Base-by-base conservation (phyloP, 495 filamentous ascomycete species). In the Sabuloglossum arenarium region DNA sequence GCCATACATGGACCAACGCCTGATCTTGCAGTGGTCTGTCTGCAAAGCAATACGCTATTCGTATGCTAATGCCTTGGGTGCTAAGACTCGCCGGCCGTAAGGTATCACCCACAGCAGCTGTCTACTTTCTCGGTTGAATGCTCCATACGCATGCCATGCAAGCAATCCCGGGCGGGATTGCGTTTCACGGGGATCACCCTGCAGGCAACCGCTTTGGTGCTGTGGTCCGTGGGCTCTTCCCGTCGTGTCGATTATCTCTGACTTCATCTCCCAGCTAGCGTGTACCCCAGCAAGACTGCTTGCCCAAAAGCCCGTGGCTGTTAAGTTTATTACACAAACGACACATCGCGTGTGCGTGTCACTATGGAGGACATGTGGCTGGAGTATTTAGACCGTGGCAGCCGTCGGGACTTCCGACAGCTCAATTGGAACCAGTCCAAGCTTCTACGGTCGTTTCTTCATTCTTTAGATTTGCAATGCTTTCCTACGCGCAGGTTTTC, bases 191-290 rank as follows among this genome's bases (percentile, higher is more conserved):
- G 25, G 47, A 51, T 51, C 47, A 51, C 24, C 47, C 23, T 51
- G 47, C 47, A 51, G 23, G 24, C 11, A 14, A 28, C 47, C 25
- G 25, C 28, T 51, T 29, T 29, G 24, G 47, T 51, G 47, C 24
- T 51, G 47, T 51, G 47, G 47, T 30, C 47, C 47, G 47, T 51
- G 47, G 47, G 23, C 47, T 51, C 8, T 51, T 51, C 47, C 47
- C 47, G 47, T 30, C 47, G 47, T 19, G 47, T 51, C 47, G 23
- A 51, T 51, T 51, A 51, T 51, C 47, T 51, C 47, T 51, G 24
- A 51, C 47, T 51, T 51, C 47, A 51, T 51, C 28, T 30, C 47
- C 47, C 24, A 51, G 47, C 47, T 51, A 28, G 28, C 28, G 21
- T 28, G 28, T 19, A 51, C 16, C 47, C 47, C 47, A 51, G 47